phyloP scores from a whole-genome alignment of 148 eudicot genomes.

The Rhododendron kiyosumense region DNA sequence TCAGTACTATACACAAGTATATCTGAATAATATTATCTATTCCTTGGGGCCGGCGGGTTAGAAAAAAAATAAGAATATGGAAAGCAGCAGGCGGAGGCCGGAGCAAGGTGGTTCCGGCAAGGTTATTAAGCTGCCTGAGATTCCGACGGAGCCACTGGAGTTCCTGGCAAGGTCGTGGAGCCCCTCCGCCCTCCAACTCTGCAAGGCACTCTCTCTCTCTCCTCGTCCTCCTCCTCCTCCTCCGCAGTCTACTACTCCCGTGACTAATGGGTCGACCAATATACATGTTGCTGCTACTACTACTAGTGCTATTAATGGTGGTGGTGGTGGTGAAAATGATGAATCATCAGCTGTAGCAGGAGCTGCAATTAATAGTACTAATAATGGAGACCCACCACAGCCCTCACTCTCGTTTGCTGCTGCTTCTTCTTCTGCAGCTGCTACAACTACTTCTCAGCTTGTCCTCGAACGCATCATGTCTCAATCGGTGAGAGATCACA shows the following conservation, averaged over 20 bases:
- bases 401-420: conserved; percentile 32
- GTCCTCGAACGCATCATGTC: conserved; percentile 85
- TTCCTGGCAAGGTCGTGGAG: conserved; percentile 91
- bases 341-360: conserved; percentile 8
- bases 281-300: not conserved
- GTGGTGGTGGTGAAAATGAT: conserved; percentile 20
- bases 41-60: not conserved
- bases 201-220: conserved; percentile 51
- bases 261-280: conserved; percentile 4
- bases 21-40: not conserved
- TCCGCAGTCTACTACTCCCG: not conserved
- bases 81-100: conserved; percentile 18
- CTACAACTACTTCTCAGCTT: conserved; percentile 68
- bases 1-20: not conserved
- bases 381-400: conserved; percentile 42
- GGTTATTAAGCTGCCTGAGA: conserved; percentile 57
- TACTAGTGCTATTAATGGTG: not conserved
- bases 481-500: conserved; percentile 52
- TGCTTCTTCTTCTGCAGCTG: conserved; percentile 37
- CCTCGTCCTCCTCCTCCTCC: conserved; percentile 34
- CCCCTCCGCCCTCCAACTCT: conserved; percentile 63
- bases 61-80: conserved; percentile 31
- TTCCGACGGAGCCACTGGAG: conserved; percentile 76
- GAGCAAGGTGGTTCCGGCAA: conserved; percentile 32
- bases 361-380: not conserved